Evolutionary conservation across 169 alveolate genomes (phyloP), one percentile per base, ranked within the genome.

Genomic region (Blepharisma undulans): DNA sequence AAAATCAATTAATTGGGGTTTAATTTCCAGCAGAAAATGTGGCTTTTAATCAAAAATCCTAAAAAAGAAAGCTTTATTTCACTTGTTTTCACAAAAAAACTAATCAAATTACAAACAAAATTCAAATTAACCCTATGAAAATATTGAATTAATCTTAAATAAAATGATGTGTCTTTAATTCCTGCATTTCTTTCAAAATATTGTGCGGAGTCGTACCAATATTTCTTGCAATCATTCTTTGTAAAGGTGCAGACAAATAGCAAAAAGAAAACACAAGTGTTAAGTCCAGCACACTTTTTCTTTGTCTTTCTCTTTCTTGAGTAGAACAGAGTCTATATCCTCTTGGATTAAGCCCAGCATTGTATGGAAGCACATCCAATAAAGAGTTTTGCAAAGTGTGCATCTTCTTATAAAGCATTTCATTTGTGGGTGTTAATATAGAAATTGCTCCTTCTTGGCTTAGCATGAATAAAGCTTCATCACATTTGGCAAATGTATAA

Each of bases 401-500:
- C 27, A 71, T 27, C 72, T 71, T 86, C 27, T 72, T 60, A 72
- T 86, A 86, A 72, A 72, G 66, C 27, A 21, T 36, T 86, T 86
- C 91, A 25, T 61, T 66, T 3, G 48, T 32, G 4, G 32, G 12
- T 19, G 34, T 61, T 19, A 86, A 72, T 61, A 60, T 29, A 30
- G 74, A 25, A 72, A 86, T 72, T 21, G 91, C 91, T 4, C 91
- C 91, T 86, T 86, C 91, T n/a, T 27, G 80, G 34, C 91, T 86
- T 12, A 72, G 19, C 84, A 86, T 71, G 5, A 86, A 32, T 19
- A 86, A 30, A 29, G 48, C 27, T 25, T 27, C 29, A 18, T 71
- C 60, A 29, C 25, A 86, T 21, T 86, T 86, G 16, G 36, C 25
- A 30, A 86, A 71, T 21, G 84, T 32, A 72, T 27, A 86, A 30